Evolutionary conservation across 306 rosid genomes (phyloP).

Genomic region (Oxytropis ochrocephala): DNA sequence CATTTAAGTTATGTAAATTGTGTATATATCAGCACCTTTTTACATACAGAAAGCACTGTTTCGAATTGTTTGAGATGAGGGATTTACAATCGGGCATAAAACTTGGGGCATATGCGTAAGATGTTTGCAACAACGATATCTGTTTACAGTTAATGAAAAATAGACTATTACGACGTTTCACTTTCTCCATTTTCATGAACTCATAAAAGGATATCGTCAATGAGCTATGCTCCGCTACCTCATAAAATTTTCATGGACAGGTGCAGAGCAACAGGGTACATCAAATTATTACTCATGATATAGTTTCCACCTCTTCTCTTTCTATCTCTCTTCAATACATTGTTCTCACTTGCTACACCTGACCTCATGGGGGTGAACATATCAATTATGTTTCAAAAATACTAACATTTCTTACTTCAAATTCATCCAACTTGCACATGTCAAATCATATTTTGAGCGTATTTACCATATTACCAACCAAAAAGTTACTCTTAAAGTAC

Average conservation of each 20-base stretch:
- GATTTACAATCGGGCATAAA: not conserved
- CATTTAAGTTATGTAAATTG: constrained; percentile 22
- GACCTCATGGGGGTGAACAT: no score
- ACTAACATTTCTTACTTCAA: no score
- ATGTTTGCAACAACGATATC: not conserved
- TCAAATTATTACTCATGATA: no score
- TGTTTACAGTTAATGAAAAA: not conserved
- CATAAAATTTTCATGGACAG: no score
- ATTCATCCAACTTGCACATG: no score
- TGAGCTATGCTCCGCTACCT: not conserved
- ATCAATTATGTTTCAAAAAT: no score
- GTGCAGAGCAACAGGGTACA: no score
- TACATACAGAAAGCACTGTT: constrained; percentile 9
- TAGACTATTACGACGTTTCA: not conserved
- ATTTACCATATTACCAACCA: no score
- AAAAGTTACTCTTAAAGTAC: not conserved
- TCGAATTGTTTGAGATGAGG: not conserved
- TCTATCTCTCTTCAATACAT: no score
- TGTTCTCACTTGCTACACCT: no score
- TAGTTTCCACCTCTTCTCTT: no score
- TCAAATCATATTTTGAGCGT: no score
- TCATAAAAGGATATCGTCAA: not conserved
- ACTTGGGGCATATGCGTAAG: not conserved
- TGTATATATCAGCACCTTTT: constrained; percentile 26
- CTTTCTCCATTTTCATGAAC: not conserved